Evolutionary conservation across 106 monocot genomes (phyloP), one percentile per base, ranked within the genome.

Genomic region (Allium sativum): DNA sequence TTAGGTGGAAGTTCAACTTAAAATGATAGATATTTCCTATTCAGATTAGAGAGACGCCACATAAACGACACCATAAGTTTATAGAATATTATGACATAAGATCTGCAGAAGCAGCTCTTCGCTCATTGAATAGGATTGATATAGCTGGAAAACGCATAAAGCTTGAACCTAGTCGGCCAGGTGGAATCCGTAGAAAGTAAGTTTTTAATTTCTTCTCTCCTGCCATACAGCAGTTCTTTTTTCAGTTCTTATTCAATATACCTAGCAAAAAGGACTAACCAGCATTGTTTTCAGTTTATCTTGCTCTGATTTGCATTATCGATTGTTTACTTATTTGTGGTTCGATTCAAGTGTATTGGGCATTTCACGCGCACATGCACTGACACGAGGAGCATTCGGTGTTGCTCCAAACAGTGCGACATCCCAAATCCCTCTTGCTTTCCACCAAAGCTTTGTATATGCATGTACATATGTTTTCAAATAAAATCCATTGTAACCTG

Each of bases 41-140:
- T 40, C 70, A 93, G 92, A 93, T 93, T 77, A 74, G 92, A 44
- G 92, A 93, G 84, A 93, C 92, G 56, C 92, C 92, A 63, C 78
- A 87, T 57, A 93, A 93, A 66, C 70, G 79, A 10, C 87, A 93
- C 72, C 87, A 93, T 69, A 93, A 84, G 56, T 93, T 93, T 65
- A 84, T 93, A 18, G 92, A 93, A 56, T 93, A 69, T 72, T 93
- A 84, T 82, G 92, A 93, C 79, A 87, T 93, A 14, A 81, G 92
- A 79, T 81, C 74, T 12, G 92, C 92, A 46, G 92, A 93, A 70
- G 84, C 81, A 58, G 92, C 92, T 51, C 87, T 93, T 10, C 78
- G 84, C 42, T 71, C 87, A 65, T 77, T 93, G 61, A 93, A 93
- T 62, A 76, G 79, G 61, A 79, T 79, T 74, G 87, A 87, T 20